A percentile compares a stretch with the other conserved stretches of the same genome.
phyloP scores from a whole-genome alignment of 2,329 filamentous ascomycete genomes.

The Clarireedia homoeocarpa region DNA sequence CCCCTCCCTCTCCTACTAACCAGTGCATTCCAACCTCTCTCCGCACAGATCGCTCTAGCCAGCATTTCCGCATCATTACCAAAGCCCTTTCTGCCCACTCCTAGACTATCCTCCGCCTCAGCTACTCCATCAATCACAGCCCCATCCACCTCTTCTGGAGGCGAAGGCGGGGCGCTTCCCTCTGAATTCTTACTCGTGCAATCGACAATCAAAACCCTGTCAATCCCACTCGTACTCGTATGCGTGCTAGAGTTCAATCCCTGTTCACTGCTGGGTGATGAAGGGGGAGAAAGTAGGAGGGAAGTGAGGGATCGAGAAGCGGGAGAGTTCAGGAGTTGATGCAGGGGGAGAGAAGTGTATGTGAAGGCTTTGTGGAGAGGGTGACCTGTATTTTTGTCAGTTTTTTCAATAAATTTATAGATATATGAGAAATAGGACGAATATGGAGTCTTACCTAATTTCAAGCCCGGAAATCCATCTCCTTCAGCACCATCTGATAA shows the following conservation, averaged over 20 bases:
- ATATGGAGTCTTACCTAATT: neutral
- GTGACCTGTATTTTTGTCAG: constrained; percentile 39
- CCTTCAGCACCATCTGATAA: constrained; percentile 36
- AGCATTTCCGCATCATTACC: constrained; percentile 63
- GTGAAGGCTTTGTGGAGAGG: constrained; percentile 56
- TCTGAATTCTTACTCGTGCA: constrained; percentile 36
- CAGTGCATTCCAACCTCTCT: constrained; percentile 66
- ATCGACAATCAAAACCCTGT: constrained; percentile 50
- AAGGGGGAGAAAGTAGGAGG: constrained; percentile 25
- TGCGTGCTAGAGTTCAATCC: constrained; percentile 26
- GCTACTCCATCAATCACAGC: neutral
- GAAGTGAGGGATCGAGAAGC: constrained; percentile 13
- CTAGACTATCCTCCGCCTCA: neutral
- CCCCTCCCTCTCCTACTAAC: constrained; percentile 59
- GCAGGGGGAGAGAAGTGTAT: constrained; percentile 52
- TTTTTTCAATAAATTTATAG: neutral
- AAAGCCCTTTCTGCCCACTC: constrained; percentile 7
- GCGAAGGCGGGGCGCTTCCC: constrained; percentile 22
- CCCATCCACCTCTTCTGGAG: neutral
- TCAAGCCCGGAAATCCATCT: neutral
- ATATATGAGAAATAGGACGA: neutral
- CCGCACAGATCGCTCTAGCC: constrained; percentile 64
- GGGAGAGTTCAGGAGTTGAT: constrained; percentile 39
- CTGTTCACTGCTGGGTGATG: constrained; percentile 15
- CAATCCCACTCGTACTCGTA: constrained; percentile 30